Conservation (phyloP, 805 yeast genomes). For the Teunomyces tritomae region DNA sequence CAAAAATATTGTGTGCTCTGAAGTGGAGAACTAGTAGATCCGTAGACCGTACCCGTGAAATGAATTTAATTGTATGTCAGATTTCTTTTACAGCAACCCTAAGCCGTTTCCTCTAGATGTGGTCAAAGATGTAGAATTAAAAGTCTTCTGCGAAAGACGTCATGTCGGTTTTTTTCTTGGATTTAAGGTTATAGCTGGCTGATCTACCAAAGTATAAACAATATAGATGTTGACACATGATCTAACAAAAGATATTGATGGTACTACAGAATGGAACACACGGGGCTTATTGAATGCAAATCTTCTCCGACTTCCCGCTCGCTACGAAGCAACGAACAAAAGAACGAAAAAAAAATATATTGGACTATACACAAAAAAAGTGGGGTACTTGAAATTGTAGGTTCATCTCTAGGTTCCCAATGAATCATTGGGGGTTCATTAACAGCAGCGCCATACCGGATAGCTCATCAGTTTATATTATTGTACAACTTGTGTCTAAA, state of each 20-base stretch:
- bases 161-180: not conserved
- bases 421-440: not conserved
- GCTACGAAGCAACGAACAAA: not conserved
- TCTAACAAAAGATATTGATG: not conserved
- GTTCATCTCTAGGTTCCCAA: not conserved
- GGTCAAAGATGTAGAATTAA: too few species aligned
- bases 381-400: not conserved
- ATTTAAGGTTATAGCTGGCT: not conserved
- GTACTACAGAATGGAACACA: too few species aligned
- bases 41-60: not conserved
- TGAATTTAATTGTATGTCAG: not conserved
- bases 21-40: not conserved
- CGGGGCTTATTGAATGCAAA: too few species aligned
- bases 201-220: not conserved
- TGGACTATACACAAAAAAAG: not conserved
- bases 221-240: not conserved
- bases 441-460: not conserved
- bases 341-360: not conserved
- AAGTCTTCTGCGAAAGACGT: not conserved
- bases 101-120: too few species aligned
- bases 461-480: conserved; percentile 12
- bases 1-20: not conserved
- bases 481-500: conserved; percentile 17
- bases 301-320: not conserved
- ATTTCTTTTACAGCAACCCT: too few species aligned